These are phyloP conservation scores for Colletotrichum orchidophilum DNA, from an alignment of 2,329 filamentous ascomycete genomes.

Conservation along the genomic window DNA sequence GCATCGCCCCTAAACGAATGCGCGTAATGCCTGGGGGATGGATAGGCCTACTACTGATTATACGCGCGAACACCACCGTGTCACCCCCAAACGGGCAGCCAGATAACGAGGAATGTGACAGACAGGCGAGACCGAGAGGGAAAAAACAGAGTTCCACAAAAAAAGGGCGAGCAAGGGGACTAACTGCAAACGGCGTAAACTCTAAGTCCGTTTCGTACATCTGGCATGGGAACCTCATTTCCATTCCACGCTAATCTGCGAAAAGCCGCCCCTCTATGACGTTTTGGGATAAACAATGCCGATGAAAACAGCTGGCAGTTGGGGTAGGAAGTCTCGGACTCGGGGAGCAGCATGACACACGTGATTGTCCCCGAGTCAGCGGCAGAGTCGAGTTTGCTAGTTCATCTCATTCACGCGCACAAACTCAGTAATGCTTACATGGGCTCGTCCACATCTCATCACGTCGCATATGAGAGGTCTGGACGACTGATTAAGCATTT, in stretches of 20 bases:
- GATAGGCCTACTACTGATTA: no score
- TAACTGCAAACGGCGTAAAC: conserved; percentile 21
- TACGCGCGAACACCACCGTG: not conserved
- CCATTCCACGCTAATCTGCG: conserved; percentile 1
- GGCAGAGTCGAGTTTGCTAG: not conserved
- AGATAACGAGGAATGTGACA: not conserved
- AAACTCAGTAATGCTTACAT: not conserved
- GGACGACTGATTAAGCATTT: not conserved
- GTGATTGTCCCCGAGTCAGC: conserved; percentile 21
- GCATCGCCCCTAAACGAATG: not conserved
- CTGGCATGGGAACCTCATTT: conserved; percentile 2
- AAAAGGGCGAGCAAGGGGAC: not conserved
- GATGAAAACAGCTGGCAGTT: not conserved
- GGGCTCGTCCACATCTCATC: not conserved
- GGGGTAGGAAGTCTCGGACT: not conserved
- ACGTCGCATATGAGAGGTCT: not conserved
- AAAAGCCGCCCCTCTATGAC: conserved; percentile 6
- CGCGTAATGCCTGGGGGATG: not conserved
- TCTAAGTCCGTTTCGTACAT: not conserved
- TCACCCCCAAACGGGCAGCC: not conserved
- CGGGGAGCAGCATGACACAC: not conserved
- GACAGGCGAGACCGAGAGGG: not conserved
- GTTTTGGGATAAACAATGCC: not conserved
- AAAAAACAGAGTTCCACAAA: not conserved
- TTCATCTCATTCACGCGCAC: not conserved